Conservation (phyloP, 2,329 filamentous ascomycete species). For the Epichloe coenophiala region DNA sequence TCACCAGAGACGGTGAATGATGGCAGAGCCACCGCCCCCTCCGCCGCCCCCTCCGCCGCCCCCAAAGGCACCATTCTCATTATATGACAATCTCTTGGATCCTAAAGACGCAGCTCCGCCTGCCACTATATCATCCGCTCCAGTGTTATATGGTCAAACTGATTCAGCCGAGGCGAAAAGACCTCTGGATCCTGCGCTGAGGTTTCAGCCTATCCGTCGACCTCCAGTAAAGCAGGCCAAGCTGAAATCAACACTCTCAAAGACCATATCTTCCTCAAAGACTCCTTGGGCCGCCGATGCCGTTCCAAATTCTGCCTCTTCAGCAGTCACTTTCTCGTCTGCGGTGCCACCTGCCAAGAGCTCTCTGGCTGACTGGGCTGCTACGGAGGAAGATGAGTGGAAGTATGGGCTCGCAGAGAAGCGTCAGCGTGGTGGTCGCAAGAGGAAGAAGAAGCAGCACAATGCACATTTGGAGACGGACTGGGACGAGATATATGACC, state of each 20-base stretch:
- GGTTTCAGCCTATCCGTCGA: conserved; percentile 77
- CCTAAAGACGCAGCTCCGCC: conserved; percentile 31
- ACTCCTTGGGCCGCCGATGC: conserved; percentile 6
- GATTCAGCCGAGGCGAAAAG: conserved; percentile 45
- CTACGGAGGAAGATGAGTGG: conserved; percentile 68
- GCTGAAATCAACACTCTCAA: conserved; percentile 46
- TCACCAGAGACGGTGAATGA: conserved; percentile 8
- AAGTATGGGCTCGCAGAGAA: conserved; percentile 51
- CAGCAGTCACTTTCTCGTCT: conserved; percentile 18
- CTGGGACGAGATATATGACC: conserved; percentile 89
- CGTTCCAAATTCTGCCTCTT: conserved; percentile 1
- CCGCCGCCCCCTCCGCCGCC: conserved; percentile 20
- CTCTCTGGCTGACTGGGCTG: conserved; percentile 69
- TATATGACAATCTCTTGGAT: conserved; percentile 77
- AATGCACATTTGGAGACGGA: conserved; percentile 48
- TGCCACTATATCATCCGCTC: conserved; percentile 63
- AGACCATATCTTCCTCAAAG: conserved; percentile 23
- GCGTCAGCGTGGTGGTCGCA: conserved; percentile 63
- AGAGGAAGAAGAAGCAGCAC: conserved; percentile 58
- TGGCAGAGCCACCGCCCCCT: conserved; percentile 17
- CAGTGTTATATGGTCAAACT: conserved; percentile 54
- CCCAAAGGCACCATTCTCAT: conserved; percentile 44
- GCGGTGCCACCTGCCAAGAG: conserved; percentile 38
- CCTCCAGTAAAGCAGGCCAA: conserved; percentile 48
- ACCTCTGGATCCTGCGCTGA: conserved; percentile 46